Evolutionary conservation across 805 yeast genomes (phyloP), one percentile per base, ranked within the genome.

Genomic region (Saccharomycopsis microspora): DNA sequence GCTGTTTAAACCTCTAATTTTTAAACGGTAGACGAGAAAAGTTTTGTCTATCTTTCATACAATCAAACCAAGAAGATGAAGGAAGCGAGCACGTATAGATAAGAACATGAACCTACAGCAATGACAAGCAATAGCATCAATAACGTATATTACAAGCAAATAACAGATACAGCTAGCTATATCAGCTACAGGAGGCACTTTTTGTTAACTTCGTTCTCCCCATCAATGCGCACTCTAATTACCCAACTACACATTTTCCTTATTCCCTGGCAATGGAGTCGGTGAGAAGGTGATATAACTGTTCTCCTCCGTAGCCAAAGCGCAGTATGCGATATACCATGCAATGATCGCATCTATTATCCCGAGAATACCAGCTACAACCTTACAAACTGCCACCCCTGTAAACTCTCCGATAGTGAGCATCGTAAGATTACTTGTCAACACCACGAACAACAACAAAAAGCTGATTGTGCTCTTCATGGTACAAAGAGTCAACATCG

Each of bases 381-480:
- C 65, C 11, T 64, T 62, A 47, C 67, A 62, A 29, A 53, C 56
- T 1, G 55, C 58, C 32, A 61, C 64, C 29, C 70, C 70, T 2
- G 73, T 56, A 48, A 79, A 69, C 46, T 74, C 70, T 32, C 77
- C 78, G 45, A 70, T 66, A 0, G 76, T 67, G 41, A 80, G 63
- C 38, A 81, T 60, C 41, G 79, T 50, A 63, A 77, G 80, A 1
- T 84, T 76, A 5, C 78, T 44, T 32, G 65, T 68, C 46, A 81
- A 66, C 49, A 68, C 58, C 61, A 75, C 66, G 57, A 79, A 78
- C 55, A 80, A 65, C 3, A 66, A 48, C 57, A 76, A 77, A 66
- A 80, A 77, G 45, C 80, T 76, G 6, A 78, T 70, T 2, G 86
- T 80, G 3, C 86, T 76, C 56, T 78, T 74, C 58, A 76, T 56